Base-by-base conservation (phyloP, 495 filamentous ascomycete genomes). In the Talaromyces stipitatus region DNA sequence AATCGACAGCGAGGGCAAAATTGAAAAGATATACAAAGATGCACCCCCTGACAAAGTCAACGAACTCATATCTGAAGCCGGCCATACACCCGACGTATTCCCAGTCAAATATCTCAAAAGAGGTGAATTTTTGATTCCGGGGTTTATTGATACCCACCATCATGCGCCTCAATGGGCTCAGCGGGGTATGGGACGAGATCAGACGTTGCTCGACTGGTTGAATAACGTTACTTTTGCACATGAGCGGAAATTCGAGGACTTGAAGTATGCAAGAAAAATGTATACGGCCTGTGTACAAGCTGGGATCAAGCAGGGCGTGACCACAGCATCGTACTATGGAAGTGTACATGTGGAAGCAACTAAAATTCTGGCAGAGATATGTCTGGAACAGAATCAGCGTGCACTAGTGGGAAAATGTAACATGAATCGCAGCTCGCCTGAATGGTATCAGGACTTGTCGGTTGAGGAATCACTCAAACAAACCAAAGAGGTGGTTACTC, bases 351-450 rank as follows among this genome's bases (percentile, higher is more conserved):
- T 72, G 2, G 70, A 75, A 8, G 83, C 82, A 4, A 82, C 82
- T 2, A 74, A 76, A 20, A 77, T 84, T 38, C 77, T 88, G 8
- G 84, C 83, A 0, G 74, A 83, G 22, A 70, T 79, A 3, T 87
- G 85, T 55, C 59, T 76, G 1, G 65, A 67, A 12, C 73, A 75
- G 50, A 81, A 83, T 2, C 85, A 88, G 66, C 73, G 85, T 14
- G 85, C 85, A 0, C 69, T 85, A 2, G 77, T 88, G 4, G 85
- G 85, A 1, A 87, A 86, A 58, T 84, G 79, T 60, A 85, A 84
- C 60, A 86, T 85, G 78, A 78, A 83, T 58, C 78, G 83, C 1
- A 76, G 83, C 58, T 72, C 82, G 4, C 83, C 83, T 1, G 76
- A 78, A 7, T 82, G 77, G 68, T 87, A 86, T 60, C 66, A 73